Evolutionary conservation across 2,329 filamentous ascomycete genomes (phyloP), one percentile per base, ranked within the genome.

Genomic region (Alternaria sp.): DNA sequence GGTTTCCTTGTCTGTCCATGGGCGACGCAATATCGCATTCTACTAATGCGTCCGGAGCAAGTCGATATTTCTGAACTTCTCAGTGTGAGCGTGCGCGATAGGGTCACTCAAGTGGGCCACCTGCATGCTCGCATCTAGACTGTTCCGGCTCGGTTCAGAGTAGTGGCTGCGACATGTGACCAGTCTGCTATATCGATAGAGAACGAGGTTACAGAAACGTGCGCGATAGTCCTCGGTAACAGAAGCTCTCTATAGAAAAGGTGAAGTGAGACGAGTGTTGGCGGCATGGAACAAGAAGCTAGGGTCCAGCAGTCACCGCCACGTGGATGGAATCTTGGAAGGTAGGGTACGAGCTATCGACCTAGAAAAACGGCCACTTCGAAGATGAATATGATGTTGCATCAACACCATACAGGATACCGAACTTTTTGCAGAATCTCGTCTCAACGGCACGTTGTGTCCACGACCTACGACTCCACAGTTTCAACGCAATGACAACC

Each of bases 241-340:
- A 20, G 32, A 36, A 50, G 46, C 32, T 36, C 20, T 30, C n/a
- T 48, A 30, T 34, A n/a, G 30, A n/a, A 12, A 30, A 28, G 22
- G 34, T 40, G 25, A 50, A 43, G 44, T 44, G 28, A 27, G 25
- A 27, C 25, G 8, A 30, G 30, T 38, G 18, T 25, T 22, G 49
- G 22, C 25, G 25, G 25, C 25, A 27, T 27, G 53, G 40, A 22
- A 36, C 28, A 53, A 40, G 41, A 22, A 34, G 22, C 22, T 25
- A 25, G 34, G 27, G 58, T 46, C 58, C 57, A 57, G 54, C 25
- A 36, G 40, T 36, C 53, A 38, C 27, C 30, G 18, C 38, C 44
- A 22, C 22, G 14, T 27, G 27, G 36, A 11, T 36, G n/a, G 34
- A 18, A 52, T 10, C 18, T 5, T 36, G n/a, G 34, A 18, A 52